These are phyloP conservation scores for Arabidopsis arenosa DNA, from an alignment of 345 rosid species.

Conservation along the genomic window DNA sequence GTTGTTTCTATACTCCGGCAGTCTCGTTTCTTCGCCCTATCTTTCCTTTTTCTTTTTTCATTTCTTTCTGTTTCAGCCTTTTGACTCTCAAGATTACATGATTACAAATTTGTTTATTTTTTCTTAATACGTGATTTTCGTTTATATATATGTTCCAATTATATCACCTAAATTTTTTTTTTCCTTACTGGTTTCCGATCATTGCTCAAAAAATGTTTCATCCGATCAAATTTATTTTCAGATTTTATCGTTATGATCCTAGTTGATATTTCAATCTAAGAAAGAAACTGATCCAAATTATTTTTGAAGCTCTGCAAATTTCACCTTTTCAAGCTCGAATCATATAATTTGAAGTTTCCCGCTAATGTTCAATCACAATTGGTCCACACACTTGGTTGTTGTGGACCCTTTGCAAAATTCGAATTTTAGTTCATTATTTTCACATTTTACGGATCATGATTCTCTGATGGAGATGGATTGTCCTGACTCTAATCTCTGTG, in stretches of 20 bases:
- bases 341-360: slow-evolving; percentile 35
- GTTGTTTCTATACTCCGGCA: neutral
- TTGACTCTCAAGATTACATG: slow-evolving; percentile 12
- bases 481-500: neutral
- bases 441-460: neutral
- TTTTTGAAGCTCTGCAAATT: slow-evolving; percentile 8
- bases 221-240: neutral
- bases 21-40: neutral
- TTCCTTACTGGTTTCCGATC: slow-evolving; percentile 6
- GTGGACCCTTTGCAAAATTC: slow-evolving; percentile 13
- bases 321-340: neutral
- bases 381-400: slow-evolving; percentile 10
- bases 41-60: slow-evolving; percentile 13
- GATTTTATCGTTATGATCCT: neutral
- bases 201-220: neutral
- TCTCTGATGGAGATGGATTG: slow-evolving; percentile 2
- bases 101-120: neutral
- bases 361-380: slow-evolving; percentile 5
- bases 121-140: neutral
- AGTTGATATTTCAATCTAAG: slow-evolving; percentile 8
- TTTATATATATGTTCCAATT: neutral
- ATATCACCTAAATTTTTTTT: neutral
- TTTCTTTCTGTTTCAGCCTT: slow-evolving; percentile 3
- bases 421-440: neutral
- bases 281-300: neutral